These are phyloP conservation scores for Phytophthora hybrid DNA, from an alignment of 352 stramenopile species.

Conservation along the genomic window DNA sequence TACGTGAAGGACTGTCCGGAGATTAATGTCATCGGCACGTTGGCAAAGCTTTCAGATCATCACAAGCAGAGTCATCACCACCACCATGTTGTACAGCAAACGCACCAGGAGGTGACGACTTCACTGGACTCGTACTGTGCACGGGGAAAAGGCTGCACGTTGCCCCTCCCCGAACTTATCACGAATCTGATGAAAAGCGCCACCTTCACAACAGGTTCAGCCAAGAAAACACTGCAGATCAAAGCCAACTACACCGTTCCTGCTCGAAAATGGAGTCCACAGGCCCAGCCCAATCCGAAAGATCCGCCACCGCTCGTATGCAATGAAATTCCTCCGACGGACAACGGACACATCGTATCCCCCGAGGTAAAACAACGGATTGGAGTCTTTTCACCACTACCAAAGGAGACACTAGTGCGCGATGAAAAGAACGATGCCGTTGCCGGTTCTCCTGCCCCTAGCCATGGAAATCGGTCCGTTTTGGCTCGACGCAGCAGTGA, in stretches of 20 bases:
- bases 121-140: slow-evolving; percentile 54
- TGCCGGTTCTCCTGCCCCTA: slow-evolving; percentile 2
- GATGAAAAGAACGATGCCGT: slow-evolving; percentile 45
- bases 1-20: slow-evolving; percentile 43
- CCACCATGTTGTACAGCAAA: slow-evolving; percentile 13
- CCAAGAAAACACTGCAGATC: slow-evolving; percentile 78
- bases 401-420: slow-evolving; percentile 60
- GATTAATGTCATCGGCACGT: slow-evolving; percentile 78
- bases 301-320: slow-evolving; percentile 67
- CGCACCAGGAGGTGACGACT: slow-evolving; percentile 12
- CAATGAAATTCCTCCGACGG: slow-evolving; percentile 63
- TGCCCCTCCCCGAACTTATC: slow-evolving; percentile 56
- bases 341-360: slow-evolving; percentile 61
- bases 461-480: slow-evolving; percentile 8
- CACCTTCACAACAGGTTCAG: slow-evolving; percentile 42
- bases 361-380: slow-evolving; percentile 62
- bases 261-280: slow-evolving; percentile 65
- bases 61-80: slow-evolving; percentile 29
- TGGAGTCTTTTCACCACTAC: slow-evolving; percentile 44
- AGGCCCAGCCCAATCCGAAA: slow-evolving; percentile 49
- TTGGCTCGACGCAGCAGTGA: slow-evolving; percentile 28
- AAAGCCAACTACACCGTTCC: slow-evolving; percentile 70
- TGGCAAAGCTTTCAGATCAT: slow-evolving; percentile 74
- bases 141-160: slow-evolving; percentile 39
- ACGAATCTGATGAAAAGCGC: slow-evolving; percentile 69